These are phyloP conservation scores for Sporothrix mexicana DNA, from an alignment of 2,329 filamentous ascomycete species.

Conservation along the genomic window DNA sequence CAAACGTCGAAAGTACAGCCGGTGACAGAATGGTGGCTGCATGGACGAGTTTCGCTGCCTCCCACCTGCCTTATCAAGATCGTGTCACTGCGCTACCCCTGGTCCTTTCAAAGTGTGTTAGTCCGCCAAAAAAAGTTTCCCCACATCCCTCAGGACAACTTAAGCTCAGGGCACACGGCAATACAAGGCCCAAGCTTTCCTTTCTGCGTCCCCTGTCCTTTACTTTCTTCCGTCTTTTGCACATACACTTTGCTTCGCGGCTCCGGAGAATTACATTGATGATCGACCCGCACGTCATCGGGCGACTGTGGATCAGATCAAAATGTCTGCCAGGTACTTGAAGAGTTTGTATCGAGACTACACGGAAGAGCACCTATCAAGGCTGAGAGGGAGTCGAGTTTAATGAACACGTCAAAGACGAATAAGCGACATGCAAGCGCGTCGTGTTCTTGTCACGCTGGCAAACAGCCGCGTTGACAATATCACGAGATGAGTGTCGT, in stretches of 20 bases:
- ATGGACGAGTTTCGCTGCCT: background rate
- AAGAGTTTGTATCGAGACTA: background rate
- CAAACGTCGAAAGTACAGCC: background rate
- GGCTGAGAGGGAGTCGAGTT: background rate
- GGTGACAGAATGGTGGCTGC: too few species aligned
- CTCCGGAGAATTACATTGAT: background rate
- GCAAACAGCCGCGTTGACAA: background rate
- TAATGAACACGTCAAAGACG: background rate
- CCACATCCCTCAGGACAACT: constrained; percentile 10
- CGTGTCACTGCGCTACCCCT: constrained; percentile 1
- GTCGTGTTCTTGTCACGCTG: background rate
- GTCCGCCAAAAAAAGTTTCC: background rate
- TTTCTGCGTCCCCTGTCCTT: background rate
- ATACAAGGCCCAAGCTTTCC: background rate
- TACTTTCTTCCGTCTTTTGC: background rate
- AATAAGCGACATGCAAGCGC: background rate
- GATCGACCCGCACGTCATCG: constrained; percentile 17
- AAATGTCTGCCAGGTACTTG: background rate
- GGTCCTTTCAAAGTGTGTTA: background rate
- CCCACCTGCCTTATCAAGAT: constrained; percentile 17
- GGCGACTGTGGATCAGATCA: background rate
- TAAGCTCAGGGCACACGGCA: constrained; percentile 12
- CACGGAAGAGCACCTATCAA: background rate
- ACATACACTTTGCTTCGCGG: background rate
- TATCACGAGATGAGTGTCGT: background rate